Base-by-base conservation (phyloP, 2,329 filamentous ascomycete genomes). In the Fusarium robinianum region DNA sequence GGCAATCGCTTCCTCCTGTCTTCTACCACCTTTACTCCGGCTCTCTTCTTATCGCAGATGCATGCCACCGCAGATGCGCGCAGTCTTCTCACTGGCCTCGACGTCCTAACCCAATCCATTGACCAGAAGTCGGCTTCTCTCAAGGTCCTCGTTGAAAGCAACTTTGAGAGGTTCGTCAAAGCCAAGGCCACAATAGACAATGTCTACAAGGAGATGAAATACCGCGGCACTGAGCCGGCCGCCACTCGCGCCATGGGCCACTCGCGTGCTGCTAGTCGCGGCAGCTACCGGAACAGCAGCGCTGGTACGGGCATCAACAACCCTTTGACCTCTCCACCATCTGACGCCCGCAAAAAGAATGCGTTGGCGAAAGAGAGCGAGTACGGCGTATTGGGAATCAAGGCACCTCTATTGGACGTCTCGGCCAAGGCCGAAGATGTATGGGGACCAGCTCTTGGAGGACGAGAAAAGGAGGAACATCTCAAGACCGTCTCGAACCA, bases 151-250 rank as follows among this genome's bases (percentile, higher is more conserved):
- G 94, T 99, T 16, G 94, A 99, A 68, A 92, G 89, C 53, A 99
- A 99, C 67, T 99, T 99, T 65, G 95, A 99, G 70, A 87, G 92
- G 55, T 99, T 99, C 72, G 94, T 99, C 42, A 87, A 90, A 52
- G 94, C 94, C 29, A 99, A 99, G 69, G 89, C 92, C 12, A 97
- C 92, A 6, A 97, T 99, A 62, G 94, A 99, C 72, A 95, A 95
- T 70, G 94, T 99, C 38, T 99, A 99, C 71, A 95, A 85, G 51
- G 94, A 99, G 68, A 99, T 99, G 94, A 96, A 81, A 77, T 91
- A 75, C 56, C 76, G 80, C 32, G 83, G 83, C 8, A 72, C 66
- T 15, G 81, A 85, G 32, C 76, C 77, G 5, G 69, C 72, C 3
- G 67, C 73, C 5, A 41, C 73, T 25, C 66, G 69, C 10, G 12